Conservation (phyloP, 192 early-diverging fungal species). For the Coemansia javaensis region DNA sequence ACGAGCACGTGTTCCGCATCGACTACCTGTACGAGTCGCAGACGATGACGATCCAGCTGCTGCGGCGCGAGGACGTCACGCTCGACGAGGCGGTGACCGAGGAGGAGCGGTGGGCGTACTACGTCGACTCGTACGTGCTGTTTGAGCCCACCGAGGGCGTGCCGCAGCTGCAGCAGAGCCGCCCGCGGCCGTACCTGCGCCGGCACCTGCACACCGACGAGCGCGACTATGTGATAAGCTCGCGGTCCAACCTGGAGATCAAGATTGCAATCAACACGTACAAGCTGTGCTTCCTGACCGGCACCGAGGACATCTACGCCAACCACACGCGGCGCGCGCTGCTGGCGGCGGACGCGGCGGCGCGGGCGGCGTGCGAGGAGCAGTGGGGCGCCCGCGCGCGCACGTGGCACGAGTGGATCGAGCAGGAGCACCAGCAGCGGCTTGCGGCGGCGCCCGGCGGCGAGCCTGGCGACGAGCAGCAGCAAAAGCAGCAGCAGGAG, state of each 20-base stretch:
- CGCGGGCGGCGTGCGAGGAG: constrained; percentile 19
- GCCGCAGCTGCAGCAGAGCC: constrained; percentile 49
- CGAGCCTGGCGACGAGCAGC: neutral
- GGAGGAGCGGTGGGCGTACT: constrained; percentile 93
- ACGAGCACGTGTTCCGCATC: constrained; percentile 75
- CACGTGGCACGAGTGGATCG: constrained; percentile 34
- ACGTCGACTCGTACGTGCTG: constrained; percentile 91
- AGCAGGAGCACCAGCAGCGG: constrained; percentile 20
- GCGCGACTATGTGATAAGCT: constrained; percentile 56
- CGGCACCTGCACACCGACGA: constrained; percentile 51
- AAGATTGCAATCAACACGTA: constrained; percentile 98
- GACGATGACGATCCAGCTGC: constrained; percentile 78
- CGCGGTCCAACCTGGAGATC: constrained; percentile 79
- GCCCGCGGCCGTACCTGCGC: constrained; percentile 65
- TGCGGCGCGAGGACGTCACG: constrained; percentile 85
- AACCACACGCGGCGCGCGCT: constrained; percentile 41
- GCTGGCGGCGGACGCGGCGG: constrained; percentile 10
- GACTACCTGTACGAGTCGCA: constrained; percentile 63
- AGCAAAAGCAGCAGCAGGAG: constrained; percentile 2
- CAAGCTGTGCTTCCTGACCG: constrained; percentile 93
- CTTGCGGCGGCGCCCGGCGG: neutral
- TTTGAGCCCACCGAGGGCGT: constrained; percentile 78
- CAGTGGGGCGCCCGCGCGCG: constrained; percentile 18
- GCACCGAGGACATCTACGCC: constrained; percentile 87
- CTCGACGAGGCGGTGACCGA: constrained; percentile 72